Evolutionary conservation across 208 protist genomes (phyloP).

Genomic region (Wallacemonas rigidus): DNA sequence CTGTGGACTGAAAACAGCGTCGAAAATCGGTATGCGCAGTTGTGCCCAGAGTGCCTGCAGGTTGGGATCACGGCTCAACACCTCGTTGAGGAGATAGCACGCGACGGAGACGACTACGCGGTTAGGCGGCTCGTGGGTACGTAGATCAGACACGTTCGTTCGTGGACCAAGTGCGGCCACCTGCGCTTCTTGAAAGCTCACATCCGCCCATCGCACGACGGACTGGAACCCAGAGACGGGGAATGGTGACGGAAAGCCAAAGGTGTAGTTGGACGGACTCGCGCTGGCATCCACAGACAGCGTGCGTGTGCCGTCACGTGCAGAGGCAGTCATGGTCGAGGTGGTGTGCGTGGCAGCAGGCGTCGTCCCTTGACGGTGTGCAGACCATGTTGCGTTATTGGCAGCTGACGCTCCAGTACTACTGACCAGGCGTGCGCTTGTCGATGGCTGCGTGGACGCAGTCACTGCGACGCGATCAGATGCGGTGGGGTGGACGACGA

Average conservation of each 20-base stretch:
- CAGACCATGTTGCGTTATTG: background rate
- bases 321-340: background rate
- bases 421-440: background rate
- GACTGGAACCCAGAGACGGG: slow-evolving; percentile 70
- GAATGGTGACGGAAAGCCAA: slow-evolving; percentile 70
- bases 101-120: slow-evolving; percentile 63
- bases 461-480: background rate
- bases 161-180: slow-evolving; percentile 65
- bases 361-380: background rate
- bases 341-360: background rate
- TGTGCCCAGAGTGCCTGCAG: slow-evolving; percentile 54
- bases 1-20: slow-evolving; percentile 68
- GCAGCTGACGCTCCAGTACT: background rate
- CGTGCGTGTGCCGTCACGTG: background rate
- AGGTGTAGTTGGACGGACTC: slow-evolving; percentile 20
- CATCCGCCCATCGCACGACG: slow-evolving; percentile 60
- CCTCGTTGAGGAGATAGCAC: slow-evolving; percentile 77
- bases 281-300: slow-evolving; percentile 10
- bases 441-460: background rate
- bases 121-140: slow-evolving; percentile 35
- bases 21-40: slow-evolving; percentile 62
- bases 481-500: slow-evolving; percentile 2
- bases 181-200: slow-evolving; percentile 68
- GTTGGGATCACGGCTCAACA: slow-evolving; percentile 52
- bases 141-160: slow-evolving; percentile 28